phyloP scores from a whole-genome alignment of 352 stramenopile genomes.

The Globisporangium yorkense region DNA sequence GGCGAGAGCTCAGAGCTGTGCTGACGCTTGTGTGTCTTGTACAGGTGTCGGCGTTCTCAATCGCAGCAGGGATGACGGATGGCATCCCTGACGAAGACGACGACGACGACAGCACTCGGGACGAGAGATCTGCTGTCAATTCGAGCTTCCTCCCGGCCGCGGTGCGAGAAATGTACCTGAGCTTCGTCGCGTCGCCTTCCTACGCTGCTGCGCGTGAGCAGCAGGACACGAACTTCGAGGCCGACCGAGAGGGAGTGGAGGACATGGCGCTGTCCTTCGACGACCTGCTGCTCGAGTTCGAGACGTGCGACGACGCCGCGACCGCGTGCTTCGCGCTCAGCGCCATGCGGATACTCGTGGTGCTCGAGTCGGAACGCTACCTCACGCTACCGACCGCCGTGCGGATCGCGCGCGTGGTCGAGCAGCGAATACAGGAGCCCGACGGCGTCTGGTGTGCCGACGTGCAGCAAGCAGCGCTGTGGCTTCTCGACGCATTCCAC shows the following conservation, averaged over 20 bases:
- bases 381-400: conserved; percentile 30
- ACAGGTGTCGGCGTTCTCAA: not conserved
- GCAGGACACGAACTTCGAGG: conserved; percentile 2
- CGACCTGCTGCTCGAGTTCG: conserved; percentile 39
- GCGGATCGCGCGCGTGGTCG: conserved; percentile 28
- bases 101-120: conserved; percentile 2
- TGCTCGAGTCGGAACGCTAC: conserved; percentile 16
- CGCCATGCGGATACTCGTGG: conserved; percentile 27
- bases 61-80: conserved; percentile 12
- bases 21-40: not conserved
- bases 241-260: conserved; percentile 17
- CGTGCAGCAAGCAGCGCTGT: conserved; percentile 25
- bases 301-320: conserved; percentile 24
- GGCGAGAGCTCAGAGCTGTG: not conserved
- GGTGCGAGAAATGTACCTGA: conserved; percentile 29
- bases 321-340: conserved; percentile 29
- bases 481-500: conserved; percentile 36
- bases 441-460: conserved; percentile 26
- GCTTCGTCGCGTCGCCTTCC: conserved; percentile 9
- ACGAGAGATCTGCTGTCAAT: conserved; percentile 16
- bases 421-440: conserved; percentile 30
- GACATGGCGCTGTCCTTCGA: conserved; percentile 30
- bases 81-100: conserved; percentile 16
- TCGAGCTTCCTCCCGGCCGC: conserved; percentile 33
- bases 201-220: not conserved